Conservation (phyloP, 73 alveolate genomes). For the Uronychia binucleata region DNA sequence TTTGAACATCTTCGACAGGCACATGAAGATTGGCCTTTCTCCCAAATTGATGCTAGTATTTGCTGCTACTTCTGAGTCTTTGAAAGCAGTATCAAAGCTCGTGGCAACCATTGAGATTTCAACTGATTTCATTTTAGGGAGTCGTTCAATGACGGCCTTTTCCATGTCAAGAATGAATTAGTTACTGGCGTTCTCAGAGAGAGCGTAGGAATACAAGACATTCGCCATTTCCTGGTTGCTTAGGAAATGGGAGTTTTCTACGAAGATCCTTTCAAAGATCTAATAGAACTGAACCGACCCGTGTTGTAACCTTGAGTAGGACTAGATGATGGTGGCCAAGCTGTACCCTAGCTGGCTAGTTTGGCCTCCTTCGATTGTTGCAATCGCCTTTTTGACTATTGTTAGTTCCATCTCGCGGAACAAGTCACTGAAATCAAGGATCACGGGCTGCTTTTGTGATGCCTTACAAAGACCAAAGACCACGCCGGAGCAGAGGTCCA, state of each 20-base stretch:
- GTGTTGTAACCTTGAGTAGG: conserved; percentile 32
- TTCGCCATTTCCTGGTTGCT: conserved; percentile 30
- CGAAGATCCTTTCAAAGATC: conserved; percentile 27
- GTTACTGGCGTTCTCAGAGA: conserved; percentile 9
- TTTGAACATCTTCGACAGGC: too few species aligned
- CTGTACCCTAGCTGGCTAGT: conserved; percentile 30
- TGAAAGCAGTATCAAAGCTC: neutral
- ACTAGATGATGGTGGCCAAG: neutral
- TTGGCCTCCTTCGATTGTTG: conserved; percentile 32
- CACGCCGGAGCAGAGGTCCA: neutral
- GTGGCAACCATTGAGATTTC: neutral
- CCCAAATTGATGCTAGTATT: too few species aligned
- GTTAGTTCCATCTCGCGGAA: conserved; percentile 42
- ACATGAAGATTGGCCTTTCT: too few species aligned
- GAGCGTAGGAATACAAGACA: conserved; percentile 31
- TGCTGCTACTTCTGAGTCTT: too few species aligned
- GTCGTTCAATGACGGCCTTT: neutral
- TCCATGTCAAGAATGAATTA: conserved; percentile 30
- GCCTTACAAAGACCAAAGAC: neutral
- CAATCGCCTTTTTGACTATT: conserved; percentile 19
- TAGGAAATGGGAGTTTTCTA: conserved; percentile 9
- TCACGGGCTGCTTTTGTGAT: conserved; percentile 5
- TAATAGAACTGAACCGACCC: conserved; percentile 39
- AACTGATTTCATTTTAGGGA: neutral
- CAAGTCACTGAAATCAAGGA: conserved; percentile 26